Base-by-base conservation (phyloP, 306 rosid species). In the Vigna unguiculata region DNA sequence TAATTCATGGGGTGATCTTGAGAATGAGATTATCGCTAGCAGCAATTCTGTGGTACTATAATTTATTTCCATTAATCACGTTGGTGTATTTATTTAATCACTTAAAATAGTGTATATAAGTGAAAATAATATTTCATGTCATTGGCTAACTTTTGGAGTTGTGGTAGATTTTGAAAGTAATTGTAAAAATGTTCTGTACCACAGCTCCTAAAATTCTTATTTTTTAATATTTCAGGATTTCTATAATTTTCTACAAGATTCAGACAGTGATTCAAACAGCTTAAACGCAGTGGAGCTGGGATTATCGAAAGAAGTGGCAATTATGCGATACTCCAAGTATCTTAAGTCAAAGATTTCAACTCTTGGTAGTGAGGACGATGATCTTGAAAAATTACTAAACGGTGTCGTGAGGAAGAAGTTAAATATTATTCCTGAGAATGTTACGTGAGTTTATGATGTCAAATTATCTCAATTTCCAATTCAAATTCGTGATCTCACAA, bases 341-440 rank as follows among this genome's bases (percentile, higher is more conserved):
- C 86, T 89, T 0, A 53, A 66, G 59, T 63, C 79, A 57, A 36
- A 71, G 43, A 71, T 83, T 17, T 40, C 81, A 19, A 46, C 66
- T 32, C 47, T 80, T 16, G 79, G 82, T 19, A 86, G 84, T 45
- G 83, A 80, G 38, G 38, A 25, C 8, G 69, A 7, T 4, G 78
- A 78, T 77, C 69, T 88, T 57, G 83, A 24, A 12, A 28, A 34
- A 47, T 77, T 91, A 69, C 66, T 91, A 82, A 88, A 90, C 62
- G 93, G 97, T 28, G 87, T 54, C 38, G 84, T 91, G 53, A 86
- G 64, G 83, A 79, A 81, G 19, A 91, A 90, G 85, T 86, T 91
- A 52, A 75, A 78, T 82, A 89, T 90, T 28, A 83, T 91, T 60
- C 95, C 97, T 6, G 47, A 75, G 22, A 80, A 83, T 57, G 82